A percentile compares a stretch with the other conserved stretches of the same genome.
phyloP scores from a whole-genome alignment of 495 filamentous ascomycete genomes.

The Lasiosphaeriaceae sp. region DNA sequence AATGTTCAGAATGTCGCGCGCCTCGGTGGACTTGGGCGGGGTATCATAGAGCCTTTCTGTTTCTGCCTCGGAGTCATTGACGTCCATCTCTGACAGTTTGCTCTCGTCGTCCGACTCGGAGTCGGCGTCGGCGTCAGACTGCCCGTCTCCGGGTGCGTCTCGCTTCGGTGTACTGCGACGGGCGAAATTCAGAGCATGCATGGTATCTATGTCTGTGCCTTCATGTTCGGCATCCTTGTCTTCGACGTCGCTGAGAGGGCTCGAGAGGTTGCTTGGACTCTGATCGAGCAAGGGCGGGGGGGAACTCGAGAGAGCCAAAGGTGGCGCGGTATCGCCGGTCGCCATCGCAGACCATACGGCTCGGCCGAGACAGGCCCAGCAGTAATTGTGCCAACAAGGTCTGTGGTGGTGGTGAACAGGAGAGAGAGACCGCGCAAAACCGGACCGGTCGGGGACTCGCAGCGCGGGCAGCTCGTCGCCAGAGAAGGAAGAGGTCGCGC shows the following conservation, averaged over 20 bases:
- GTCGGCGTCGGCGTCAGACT: conserved; percentile 28
- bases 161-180: conserved; percentile 45
- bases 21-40: conserved; percentile 67
- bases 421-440: conserved; percentile 25
- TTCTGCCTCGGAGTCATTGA: conserved; percentile 95
- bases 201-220: conserved; percentile 36
- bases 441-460: conserved; percentile 10
- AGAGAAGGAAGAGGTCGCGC: conserved; percentile 10
- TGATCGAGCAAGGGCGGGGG: conserved; percentile 36
- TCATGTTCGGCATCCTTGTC: conserved; percentile 57
- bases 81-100: conserved; percentile 53
- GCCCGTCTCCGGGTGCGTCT: conserved; percentile 47
- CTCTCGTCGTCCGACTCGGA: conserved; percentile 28
- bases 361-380: not conserved
- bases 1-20: conserved; percentile 56
- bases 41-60: conserved; percentile 92
- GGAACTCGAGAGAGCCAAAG: conserved; percentile 43
- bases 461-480: conserved; percentile 17
- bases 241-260: conserved; percentile 89
- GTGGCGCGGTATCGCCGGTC: conserved; percentile 41
- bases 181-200: conserved; percentile 20
- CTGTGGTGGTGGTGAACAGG: conserved; percentile 11
- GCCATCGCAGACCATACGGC: conserved; percentile 37
- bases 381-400: conserved; percentile 14
- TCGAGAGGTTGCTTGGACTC: conserved; percentile 42